phyloP scores from a whole-genome alignment of 768 basidiomycete genomes.

The Amanita thiersii region DNA sequence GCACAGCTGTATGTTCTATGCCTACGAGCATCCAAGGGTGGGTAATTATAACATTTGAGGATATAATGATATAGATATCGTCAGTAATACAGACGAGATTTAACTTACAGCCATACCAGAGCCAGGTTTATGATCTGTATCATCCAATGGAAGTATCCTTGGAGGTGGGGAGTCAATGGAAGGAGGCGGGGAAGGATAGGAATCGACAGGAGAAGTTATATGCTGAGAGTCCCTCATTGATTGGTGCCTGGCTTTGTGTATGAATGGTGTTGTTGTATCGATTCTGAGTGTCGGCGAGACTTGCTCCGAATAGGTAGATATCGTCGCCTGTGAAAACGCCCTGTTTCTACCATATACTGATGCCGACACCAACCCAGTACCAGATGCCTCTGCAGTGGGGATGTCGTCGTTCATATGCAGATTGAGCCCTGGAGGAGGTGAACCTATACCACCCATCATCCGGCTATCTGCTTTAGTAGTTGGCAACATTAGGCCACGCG shows the following conservation, averaged over 20 bases:
- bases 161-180: constrained; percentile 26
- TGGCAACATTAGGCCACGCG: constrained; percentile 61
- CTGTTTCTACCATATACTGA: constrained; percentile 27
- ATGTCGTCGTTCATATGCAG: constrained; percentile 13
- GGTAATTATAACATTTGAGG: no score
- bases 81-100: neutral
- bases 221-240: constrained; percentile 13
- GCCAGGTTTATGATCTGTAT: neutral
- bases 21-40: no score
- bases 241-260: constrained; percentile 14
- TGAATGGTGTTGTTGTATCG: constrained; percentile 3
- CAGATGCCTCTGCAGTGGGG: constrained; percentile 21
- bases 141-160: constrained; percentile 15
- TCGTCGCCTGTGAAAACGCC: constrained; percentile 21
- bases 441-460: constrained; percentile 35
- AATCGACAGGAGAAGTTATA: constrained; percentile 22
- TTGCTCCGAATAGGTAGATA: constrained; percentile 15
- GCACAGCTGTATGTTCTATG: no score
- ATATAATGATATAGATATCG: no score
- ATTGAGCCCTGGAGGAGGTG: constrained; percentile 21
- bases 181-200: constrained; percentile 45
- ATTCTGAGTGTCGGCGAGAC: constrained; percentile 2
- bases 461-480: constrained; percentile 53
- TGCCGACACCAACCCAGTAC: constrained; percentile 25
- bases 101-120: constrained; percentile 1